These are phyloP conservation scores for Claviceps digitariae DNA, from an alignment of 2,329 filamentous ascomycete species.

Conservation along the genomic window DNA sequence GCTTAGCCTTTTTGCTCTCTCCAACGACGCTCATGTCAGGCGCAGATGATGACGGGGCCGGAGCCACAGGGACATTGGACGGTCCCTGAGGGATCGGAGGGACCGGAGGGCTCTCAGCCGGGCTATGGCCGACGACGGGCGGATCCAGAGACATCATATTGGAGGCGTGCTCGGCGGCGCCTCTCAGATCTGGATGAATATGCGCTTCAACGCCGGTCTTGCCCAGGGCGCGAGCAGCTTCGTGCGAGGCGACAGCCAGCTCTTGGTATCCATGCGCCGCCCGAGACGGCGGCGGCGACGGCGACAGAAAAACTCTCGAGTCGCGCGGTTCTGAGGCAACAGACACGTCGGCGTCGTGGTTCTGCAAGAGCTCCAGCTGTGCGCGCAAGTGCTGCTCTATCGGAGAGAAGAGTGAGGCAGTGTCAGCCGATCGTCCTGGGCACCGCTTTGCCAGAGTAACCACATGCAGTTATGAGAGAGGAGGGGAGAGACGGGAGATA, in stretches of 20 bases:
- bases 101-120: constrained; percentile 14
- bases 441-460: background rate
- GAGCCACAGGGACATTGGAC: constrained; percentile 16
- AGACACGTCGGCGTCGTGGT: constrained; percentile 23
- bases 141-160: constrained; percentile 26
- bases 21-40: constrained; percentile 18
- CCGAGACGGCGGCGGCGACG: constrained; percentile 15
- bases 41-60: constrained; percentile 16
- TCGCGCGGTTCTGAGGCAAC: constrained; percentile 18
- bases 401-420: constrained; percentile 1
- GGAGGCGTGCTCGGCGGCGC: constrained; percentile 14
- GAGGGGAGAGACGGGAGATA: background rate
- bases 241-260: constrained; percentile 20
- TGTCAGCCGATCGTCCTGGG: constrained; percentile 11
- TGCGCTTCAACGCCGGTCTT: constrained; percentile 29
- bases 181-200: constrained; percentile 36
- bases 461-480: too few species aligned
- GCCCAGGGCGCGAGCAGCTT: constrained; percentile 20
- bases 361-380: constrained; percentile 30
- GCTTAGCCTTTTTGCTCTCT: constrained; percentile 64
- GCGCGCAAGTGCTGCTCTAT: constrained; percentile 29
- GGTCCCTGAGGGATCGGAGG: constrained; percentile 14
- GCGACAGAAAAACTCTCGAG: constrained; percentile 15
- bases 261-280: constrained; percentile 34
- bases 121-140: constrained; percentile 19